These are phyloP conservation scores for Pythium aquatile DNA, from an alignment of 352 stramenopile species.

Conservation along the genomic window DNA sequence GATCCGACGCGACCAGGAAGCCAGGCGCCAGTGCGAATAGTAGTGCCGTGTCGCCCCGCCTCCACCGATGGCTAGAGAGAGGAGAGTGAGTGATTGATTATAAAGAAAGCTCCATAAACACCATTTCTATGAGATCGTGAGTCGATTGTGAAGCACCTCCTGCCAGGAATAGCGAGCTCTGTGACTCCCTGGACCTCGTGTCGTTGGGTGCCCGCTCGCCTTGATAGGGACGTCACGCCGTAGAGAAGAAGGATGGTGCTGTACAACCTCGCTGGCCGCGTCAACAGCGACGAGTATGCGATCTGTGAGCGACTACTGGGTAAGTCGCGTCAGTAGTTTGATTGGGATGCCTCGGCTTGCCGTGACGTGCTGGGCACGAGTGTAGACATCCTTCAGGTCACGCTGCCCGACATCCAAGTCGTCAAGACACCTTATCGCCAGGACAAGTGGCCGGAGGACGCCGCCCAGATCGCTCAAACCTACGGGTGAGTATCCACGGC, in stretches of 20 bases:
- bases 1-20: background rate
- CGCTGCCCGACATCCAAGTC: conserved; percentile 52
- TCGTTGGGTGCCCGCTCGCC: background rate
- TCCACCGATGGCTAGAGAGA: background rate
- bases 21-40: background rate
- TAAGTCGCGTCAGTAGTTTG: conserved; percentile 17
- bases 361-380: background rate
- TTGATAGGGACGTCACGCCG: background rate
- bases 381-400: conserved; percentile 53
- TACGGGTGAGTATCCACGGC: conserved; percentile 37
- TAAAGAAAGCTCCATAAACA: background rate
- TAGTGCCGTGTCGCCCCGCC: background rate
- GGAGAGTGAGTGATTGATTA: background rate
- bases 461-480: conserved; percentile 40
- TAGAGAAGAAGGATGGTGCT: conserved; percentile 34
- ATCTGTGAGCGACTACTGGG: conserved; percentile 71
- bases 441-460: conserved; percentile 46
- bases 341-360: background rate
- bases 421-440: conserved; percentile 48
- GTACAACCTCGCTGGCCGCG: conserved; percentile 60
- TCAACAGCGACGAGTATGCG: conserved; percentile 71
- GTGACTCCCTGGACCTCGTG: background rate
- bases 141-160: background rate
- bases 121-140: background rate
- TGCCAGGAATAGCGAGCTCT: background rate